These are phyloP conservation scores for Tubosaeta brunneosetosa DNA, from an alignment of 768 basidiomycete species.

Conservation along the genomic window DNA sequence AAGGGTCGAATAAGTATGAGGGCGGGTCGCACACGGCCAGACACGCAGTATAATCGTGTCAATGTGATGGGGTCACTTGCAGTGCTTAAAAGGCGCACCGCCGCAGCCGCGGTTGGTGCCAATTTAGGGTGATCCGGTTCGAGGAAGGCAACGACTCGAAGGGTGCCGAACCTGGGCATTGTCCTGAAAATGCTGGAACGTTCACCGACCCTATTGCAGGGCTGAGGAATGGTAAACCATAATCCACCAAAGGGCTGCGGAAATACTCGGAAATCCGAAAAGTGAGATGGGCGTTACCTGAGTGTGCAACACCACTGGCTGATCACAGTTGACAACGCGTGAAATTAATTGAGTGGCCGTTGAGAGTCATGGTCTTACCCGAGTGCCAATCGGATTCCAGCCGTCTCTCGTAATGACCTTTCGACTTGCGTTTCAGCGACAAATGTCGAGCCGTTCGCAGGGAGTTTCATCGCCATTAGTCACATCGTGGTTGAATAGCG, in stretches of 20 bases:
- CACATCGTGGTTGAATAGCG: conserved; percentile 5
- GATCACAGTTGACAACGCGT: conserved; percentile 1
- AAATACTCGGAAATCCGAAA: conserved; percentile 1
- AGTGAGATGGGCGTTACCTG: conserved; percentile 1
- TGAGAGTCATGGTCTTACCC: not conserved
- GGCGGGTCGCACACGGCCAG: conserved; percentile 11
- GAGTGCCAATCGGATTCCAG: not conserved
- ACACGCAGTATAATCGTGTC: conserved; percentile 33
- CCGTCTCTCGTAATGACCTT: not conserved
- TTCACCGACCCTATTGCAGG: not conserved
- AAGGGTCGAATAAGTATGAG: conserved; percentile 15
- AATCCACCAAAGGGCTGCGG: conserved; percentile 2
- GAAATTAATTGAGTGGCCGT: not conserved
- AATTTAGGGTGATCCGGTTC: conserved; percentile 5
- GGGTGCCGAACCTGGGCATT: not conserved
- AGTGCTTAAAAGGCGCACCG: conserved; percentile 15
- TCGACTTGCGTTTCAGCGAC: not conserved
- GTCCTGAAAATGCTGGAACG: conserved; percentile 2
- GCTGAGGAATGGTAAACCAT: not conserved
- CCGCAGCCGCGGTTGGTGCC: conserved; percentile 18
- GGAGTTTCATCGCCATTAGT: conserved; percentile 3
- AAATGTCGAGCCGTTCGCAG: not conserved
- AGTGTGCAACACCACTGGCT: conserved; percentile 8
- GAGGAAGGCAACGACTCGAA: conserved; percentile 8
- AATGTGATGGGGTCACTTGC: conserved; percentile 25